Percentiles rank a stretch among this genome's conserved stretches.
phyloP scores from a whole-genome alignment of 2,329 filamentous ascomycete genomes.

The Fusarium sp. region DNA sequence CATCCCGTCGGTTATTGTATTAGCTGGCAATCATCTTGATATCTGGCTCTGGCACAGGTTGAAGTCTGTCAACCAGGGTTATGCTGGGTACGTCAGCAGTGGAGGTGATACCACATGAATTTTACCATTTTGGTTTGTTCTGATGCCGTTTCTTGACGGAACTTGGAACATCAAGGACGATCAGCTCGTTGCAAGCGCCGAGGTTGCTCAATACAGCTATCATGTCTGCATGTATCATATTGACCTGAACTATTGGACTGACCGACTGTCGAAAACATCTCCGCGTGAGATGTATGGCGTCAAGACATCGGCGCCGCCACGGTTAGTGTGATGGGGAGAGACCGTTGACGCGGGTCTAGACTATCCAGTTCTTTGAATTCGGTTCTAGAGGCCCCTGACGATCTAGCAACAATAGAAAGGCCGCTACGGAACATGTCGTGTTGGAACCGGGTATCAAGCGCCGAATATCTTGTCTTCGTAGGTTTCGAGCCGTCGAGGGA shows the following conservation, averaged over 20 bases:
- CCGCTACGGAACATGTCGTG: constrained; percentile 34
- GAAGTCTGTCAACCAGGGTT: constrained; percentile 14
- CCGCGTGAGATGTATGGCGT: constrained; percentile 32
- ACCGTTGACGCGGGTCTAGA: constrained; percentile 37
- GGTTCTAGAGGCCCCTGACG: constrained; percentile 30
- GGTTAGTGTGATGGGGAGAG: constrained; percentile 35
- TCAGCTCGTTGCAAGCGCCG: constrained; percentile 2
- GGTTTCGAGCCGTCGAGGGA: constrained; percentile 16
- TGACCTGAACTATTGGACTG: constrained; percentile 31
- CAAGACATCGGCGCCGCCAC: constrained; percentile 26
- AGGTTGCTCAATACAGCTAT: constrained; percentile 5
- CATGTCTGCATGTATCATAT: not conserved
- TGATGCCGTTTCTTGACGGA: constrained; percentile 14
- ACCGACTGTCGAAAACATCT: constrained; percentile 8
- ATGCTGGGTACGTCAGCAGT: constrained; percentile 41
- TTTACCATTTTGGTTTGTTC: constrained; percentile 21
- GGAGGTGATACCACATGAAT: constrained; percentile 29
- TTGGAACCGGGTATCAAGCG: constrained; percentile 19
- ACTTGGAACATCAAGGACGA: constrained; percentile 2
- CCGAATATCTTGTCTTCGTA: constrained; percentile 16
- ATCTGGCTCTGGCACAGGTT: constrained; percentile 14
- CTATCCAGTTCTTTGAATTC: constrained; percentile 24
- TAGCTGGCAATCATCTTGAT: constrained; percentile 13
- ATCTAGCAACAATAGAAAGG: constrained; percentile 23
- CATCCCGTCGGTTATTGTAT: constrained; percentile 19